Conservation (phyloP, 257 asterid genomes). For the Leonotis leonurus region DNA sequence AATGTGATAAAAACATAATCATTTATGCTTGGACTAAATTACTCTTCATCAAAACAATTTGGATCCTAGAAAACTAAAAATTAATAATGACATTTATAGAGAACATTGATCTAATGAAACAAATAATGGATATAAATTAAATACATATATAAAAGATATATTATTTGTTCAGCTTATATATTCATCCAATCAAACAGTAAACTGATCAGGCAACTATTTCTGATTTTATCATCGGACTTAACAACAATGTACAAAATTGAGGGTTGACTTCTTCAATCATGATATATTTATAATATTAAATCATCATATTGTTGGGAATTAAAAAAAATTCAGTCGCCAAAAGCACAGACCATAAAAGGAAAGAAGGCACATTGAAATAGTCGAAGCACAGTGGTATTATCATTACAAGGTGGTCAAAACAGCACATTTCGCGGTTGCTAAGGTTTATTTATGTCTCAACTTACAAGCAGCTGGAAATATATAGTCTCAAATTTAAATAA, state of each 20-base stretch:
- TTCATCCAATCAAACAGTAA: too few species aligned
- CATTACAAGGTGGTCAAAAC: conserved; percentile 10
- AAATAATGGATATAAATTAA: too few species aligned
- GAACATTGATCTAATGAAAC: too few species aligned
- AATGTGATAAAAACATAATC: too few species aligned
- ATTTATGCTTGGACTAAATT: too few species aligned
- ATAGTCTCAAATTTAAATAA: background rate
- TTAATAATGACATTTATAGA: too few species aligned
- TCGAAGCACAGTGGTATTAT: background rate
- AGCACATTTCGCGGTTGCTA: background rate
- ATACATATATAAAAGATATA: too few species aligned
- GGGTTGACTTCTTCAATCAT: background rate
- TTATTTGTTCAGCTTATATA: too few species aligned
- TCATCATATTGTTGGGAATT: background rate
- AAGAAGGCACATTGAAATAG: conserved; percentile 2
- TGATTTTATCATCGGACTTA: too few species aligned
- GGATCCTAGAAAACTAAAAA: too few species aligned
- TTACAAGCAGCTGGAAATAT: background rate
- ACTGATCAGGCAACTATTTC: too few species aligned
- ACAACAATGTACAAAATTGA: background rate
- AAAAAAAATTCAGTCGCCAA: background rate
- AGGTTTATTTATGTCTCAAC: background rate
- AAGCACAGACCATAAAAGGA: background rate
- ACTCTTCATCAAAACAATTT: too few species aligned
- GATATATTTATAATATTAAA: background rate